These are phyloP conservation scores for Leersia perrieri DNA, from an alignment of 176 grass and related monocot species.

Conservation along the genomic window DNA sequence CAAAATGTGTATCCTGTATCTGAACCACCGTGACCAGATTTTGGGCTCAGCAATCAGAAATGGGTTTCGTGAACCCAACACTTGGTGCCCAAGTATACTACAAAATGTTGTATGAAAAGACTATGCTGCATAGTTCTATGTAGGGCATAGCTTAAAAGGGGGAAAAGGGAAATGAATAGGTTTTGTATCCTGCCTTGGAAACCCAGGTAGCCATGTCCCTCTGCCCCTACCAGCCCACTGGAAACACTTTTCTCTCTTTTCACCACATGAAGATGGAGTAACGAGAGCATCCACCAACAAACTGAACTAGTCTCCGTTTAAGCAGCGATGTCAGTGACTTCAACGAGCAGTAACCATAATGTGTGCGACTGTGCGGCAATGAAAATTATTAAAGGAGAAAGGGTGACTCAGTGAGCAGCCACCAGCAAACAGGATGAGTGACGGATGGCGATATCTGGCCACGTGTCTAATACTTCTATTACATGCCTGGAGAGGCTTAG, in stretches of 20 bases:
- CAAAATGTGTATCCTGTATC: not conserved
- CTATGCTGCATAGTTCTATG: not conserved
- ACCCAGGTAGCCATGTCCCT: not conserved
- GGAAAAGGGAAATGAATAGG: not conserved
- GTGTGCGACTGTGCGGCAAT: not conserved
- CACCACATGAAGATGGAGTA: not conserved
- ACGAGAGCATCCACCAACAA: not conserved
- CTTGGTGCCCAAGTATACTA: not conserved
- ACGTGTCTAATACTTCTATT: conserved; percentile 11
- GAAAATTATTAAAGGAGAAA: not conserved
- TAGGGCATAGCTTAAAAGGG: not conserved
- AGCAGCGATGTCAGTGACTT: not conserved
- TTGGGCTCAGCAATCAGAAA: not conserved
- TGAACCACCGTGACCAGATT: not conserved
- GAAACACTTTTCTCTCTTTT: not conserved
- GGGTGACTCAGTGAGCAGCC: not conserved
- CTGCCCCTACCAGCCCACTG: not conserved
- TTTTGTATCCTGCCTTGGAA: not conserved
- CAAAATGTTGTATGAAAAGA: not conserved
- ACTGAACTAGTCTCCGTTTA: not conserved
- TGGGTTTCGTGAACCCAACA: not conserved
- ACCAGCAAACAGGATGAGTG: not conserved
- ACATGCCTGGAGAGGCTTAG: not conserved
- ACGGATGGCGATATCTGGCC: not conserved
- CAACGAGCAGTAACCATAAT: not conserved